Base-by-base conservation (phyloP, 2,329 filamentous ascomycete species). In the Alternaria ventricosa region DNA sequence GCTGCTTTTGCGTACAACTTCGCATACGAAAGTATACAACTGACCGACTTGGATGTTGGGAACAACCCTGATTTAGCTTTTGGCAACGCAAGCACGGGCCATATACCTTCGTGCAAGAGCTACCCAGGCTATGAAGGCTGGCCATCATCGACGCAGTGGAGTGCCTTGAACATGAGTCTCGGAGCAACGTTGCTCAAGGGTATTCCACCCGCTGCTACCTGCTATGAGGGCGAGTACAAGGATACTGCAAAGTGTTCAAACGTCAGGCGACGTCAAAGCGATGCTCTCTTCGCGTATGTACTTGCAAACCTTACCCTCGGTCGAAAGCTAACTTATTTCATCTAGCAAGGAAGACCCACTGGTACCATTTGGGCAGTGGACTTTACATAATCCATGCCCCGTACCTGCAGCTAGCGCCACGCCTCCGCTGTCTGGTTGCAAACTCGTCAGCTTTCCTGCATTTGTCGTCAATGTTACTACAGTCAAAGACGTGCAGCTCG, bases 381-480 rank as follows among this genome's bases (percentile, higher is more conserved):
- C 65, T 22, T 61, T 72, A 12, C 68, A 66, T 4, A 75, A 71
- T 12, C 67, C 68, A 13, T 70, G 66, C 33, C 64, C 69, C 11
- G 55, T 67, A 3, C 64, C 70, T 18, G 30, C 57, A 25, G n/a
- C 55, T 20, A 58, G 55, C 20, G 33, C 18, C 4, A 60, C 61
- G 9, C 47, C 50, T 36, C 58, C 67, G 8, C 46, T 67, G 6
- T 64, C 55, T 27, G 54, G 65, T 5, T 76, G 74, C 49, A 73
- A 71, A 11, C 55, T 75, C 10, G 57, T 57, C 8, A 62, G 57
- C 10, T 75, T 68, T 25, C 74, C 74, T 7, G 64, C 64, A 6
- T 76, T 72, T 49, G 72, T 73, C 11, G 71, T 76, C 11, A 73
- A 71, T 23, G 72, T 63, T 7, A 67, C 70, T 9, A 71, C 68